Percentiles rank a stretch among this genome's conserved stretches.
Conservation (phyloP, 73 alveolate genomes). For the Uronychia binucleata region DNA sequence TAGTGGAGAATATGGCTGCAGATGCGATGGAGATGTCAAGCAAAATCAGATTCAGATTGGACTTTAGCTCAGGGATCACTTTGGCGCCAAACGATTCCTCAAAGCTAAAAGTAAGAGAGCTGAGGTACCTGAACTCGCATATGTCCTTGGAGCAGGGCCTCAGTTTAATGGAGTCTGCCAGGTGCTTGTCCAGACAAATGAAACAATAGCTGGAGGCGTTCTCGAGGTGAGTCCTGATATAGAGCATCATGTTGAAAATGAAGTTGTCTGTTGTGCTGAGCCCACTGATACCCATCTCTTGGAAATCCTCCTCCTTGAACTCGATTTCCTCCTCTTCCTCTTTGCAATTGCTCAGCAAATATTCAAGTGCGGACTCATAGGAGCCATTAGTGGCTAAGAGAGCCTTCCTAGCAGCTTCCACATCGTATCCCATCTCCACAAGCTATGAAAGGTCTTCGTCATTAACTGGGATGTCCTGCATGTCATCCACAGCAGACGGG, state of each 20-base stretch:
- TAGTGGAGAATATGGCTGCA: conserved; percentile 14
- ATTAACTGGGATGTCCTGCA: no score
- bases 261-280: conserved; percentile 26
- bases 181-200: conserved; percentile 22
- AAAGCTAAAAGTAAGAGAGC: no score
- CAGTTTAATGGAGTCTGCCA: conserved; percentile 18
- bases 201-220: conserved; percentile 18
- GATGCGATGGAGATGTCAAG: conserved; percentile 40
- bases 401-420: conserved; percentile 3
- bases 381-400: neutral
- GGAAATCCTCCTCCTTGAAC: neutral
- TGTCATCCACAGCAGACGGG: no score
- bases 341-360: conserved; percentile 8
- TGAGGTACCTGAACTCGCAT: conserved; percentile 56
- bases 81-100: conserved; percentile 56
- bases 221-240: conserved; percentile 11
- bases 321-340: neutral
- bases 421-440: neutral
- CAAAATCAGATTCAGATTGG: conserved; percentile 10
- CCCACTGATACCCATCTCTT: neutral
- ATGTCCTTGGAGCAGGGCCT: conserved; percentile 25
- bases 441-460: neutral
- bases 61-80: conserved; percentile 42
- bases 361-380: neutral
- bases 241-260: conserved; percentile 14